These are phyloP conservation scores for Auriscalpium orientale DNA, from an alignment of 768 basidiomycete genomes.

Conservation along the genomic window DNA sequence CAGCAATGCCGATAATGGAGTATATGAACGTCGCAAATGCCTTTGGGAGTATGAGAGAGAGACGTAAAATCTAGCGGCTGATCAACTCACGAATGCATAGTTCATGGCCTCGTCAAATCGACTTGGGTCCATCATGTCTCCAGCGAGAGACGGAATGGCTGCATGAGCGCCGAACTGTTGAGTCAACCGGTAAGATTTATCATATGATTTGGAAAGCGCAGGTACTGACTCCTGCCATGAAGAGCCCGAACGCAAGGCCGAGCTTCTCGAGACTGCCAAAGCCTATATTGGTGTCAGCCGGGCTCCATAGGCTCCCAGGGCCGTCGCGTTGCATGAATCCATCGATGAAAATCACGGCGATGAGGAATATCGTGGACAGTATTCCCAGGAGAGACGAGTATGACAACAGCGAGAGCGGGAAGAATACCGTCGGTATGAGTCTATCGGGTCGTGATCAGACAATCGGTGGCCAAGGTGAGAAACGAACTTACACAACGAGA, in stretches of 20 bases:
- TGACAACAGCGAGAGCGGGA: constrained; percentile 81
- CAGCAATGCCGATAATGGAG: constrained; percentile 61
- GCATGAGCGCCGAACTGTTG: constrained; percentile 83
- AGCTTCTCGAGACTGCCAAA: constrained; percentile 49
- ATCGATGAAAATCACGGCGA: constrained; percentile 74
- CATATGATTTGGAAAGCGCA: not conserved
- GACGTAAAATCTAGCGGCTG: constrained; percentile 6
- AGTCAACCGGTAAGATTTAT: not conserved
- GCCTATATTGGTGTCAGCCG: constrained; percentile 58
- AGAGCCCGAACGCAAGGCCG: constrained; percentile 78
- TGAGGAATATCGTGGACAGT: constrained; percentile 65
- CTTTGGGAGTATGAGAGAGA: not conserved
- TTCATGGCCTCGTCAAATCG: constrained; percentile 80
- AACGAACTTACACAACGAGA: constrained; percentile 50
- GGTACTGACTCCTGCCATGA: constrained; percentile 75
- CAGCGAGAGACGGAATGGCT: constrained; percentile 81
- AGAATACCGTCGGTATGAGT: constrained; percentile 74
- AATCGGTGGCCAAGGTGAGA: not conserved
- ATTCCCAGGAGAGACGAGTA: constrained; percentile 86
- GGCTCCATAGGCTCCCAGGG: constrained; percentile 78
- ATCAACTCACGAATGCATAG: constrained; percentile 63
- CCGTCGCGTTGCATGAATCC: constrained; percentile 63
- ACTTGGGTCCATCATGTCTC: constrained; percentile 81
- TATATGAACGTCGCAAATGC: constrained; percentile 19
- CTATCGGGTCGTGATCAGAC: constrained; percentile 29